These are phyloP conservation scores for Scheffersomyces insectosa DNA, from an alignment of 1,139 yeast species.

Conservation along the genomic window DNA sequence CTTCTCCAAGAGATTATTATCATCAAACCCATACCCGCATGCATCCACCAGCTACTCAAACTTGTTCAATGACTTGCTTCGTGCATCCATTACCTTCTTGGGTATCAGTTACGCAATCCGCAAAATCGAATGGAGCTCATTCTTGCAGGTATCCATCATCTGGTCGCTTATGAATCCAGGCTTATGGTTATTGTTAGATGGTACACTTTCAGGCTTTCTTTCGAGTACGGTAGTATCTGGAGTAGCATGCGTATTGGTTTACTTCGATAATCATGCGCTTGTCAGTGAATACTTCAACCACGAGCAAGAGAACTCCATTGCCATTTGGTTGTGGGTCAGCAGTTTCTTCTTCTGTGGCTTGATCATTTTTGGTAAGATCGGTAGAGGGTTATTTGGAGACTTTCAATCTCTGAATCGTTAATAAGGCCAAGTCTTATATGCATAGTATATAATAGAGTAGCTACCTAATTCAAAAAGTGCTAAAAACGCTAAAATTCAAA, in stretches of 20 bases:
- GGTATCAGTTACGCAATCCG: conserved; percentile 86
- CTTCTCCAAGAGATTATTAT: conserved; percentile 23
- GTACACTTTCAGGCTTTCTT: conserved; percentile 66
- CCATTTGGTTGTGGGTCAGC: conserved; percentile 52
- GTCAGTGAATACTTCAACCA: conserved; percentile 15
- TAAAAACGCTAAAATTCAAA: too few species aligned
- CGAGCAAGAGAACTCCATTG: conserved; percentile 28
- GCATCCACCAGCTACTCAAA: conserved; percentile 25
- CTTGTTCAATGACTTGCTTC: conserved; percentile 39
- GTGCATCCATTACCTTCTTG: conserved; percentile 73
- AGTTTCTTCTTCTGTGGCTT: conserved; percentile 70
- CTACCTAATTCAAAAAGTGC: too few species aligned
- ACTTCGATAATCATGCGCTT: conserved; percentile 27
- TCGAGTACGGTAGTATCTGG: conserved; percentile 46
- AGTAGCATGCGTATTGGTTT: conserved; percentile 39
- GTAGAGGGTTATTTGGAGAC: conserved; percentile 50
- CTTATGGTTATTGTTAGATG: conserved; percentile 79
- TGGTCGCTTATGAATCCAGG: conserved; percentile 80
- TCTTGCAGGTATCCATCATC: conserved; percentile 70
- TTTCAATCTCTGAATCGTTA: too few species aligned
- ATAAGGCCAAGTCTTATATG: too few species aligned
- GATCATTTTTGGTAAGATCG: conserved; percentile 70
- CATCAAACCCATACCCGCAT: conserved; percentile 27
- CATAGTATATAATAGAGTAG: too few species aligned
- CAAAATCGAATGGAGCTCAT: conserved; percentile 76